A percentile compares a stretch with the other conserved stretches of the same genome.
Evolutionary conservation across 1,284 basidiomycete genomes (phyloP).

Genomic region (Exobasidium rhododendri): DNA sequence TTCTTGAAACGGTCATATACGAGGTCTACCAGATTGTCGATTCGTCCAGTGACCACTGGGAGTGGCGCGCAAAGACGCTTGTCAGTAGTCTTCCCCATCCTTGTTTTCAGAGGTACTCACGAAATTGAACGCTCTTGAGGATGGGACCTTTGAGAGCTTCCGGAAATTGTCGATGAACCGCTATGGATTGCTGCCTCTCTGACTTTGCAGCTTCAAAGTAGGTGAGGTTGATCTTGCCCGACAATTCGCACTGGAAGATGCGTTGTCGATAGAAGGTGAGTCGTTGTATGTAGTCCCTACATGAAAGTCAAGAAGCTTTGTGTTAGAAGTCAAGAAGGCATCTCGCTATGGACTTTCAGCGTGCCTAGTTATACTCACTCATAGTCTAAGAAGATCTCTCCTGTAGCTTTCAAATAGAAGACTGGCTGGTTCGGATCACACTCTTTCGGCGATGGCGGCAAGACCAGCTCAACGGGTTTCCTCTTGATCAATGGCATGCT

Average conservation of each 20-base stretch:
- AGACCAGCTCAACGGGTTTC: slow-evolving; percentile 42
- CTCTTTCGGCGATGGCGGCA: slow-evolving; percentile 29
- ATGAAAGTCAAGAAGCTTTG: slow-evolving; percentile 8
- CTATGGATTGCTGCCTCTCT: slow-evolving; percentile 80
- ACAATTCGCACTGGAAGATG: slow-evolving; percentile 91
- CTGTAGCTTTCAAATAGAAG: slow-evolving; percentile 48
- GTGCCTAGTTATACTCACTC: slow-evolving; percentile 28
- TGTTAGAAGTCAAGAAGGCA: slow-evolving; percentile 8
- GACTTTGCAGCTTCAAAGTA: slow-evolving; percentile 91
- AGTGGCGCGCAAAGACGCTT: not conserved
- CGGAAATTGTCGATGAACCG: slow-evolving; percentile 84
- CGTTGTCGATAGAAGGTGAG: slow-evolving; percentile 90
- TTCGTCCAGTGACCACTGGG: slow-evolving; percentile 85
- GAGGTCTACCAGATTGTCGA: slow-evolving; percentile 89
- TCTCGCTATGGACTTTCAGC: slow-evolving; percentile 1
- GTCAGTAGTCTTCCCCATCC: not conserved
- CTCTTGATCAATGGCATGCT: slow-evolving; percentile 50
- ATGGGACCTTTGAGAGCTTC: slow-evolving; percentile 86
- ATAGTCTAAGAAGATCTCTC: slow-evolving; percentile 52
- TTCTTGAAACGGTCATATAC: slow-evolving; percentile 93
- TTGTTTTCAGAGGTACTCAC: slow-evolving; percentile 48
- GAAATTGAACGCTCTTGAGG: slow-evolving; percentile 88
- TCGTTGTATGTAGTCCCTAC: slow-evolving; percentile 79
- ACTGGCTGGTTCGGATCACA: slow-evolving; percentile 37
- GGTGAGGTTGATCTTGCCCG: slow-evolving; percentile 84